Percentiles rank a stretch among this genome's conserved stretches.
Evolutionary conservation across 352 stramenopile genomes (phyloP).

Genomic region (Phytophthora hybrid): DNA sequence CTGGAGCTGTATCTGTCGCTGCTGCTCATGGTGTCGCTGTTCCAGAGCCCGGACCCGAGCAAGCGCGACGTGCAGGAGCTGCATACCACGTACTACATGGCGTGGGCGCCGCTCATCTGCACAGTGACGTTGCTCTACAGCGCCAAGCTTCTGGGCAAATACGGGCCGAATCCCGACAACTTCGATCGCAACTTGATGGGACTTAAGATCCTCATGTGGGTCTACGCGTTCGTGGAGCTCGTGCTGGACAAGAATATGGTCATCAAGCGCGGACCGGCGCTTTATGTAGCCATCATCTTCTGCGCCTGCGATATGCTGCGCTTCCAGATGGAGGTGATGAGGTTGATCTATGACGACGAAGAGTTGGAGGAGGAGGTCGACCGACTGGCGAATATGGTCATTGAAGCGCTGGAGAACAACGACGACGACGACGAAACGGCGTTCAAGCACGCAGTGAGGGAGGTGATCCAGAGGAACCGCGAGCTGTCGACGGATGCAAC

Average conservation of each 20-base stretch:
- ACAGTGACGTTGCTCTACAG: slow-evolving; percentile 49
- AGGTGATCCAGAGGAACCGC: slow-evolving; percentile 41
- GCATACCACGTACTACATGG: slow-evolving; percentile 57
- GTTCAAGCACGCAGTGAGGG: slow-evolving; percentile 47
- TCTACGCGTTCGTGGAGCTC: slow-evolving; percentile 52
- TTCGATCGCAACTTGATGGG: slow-evolving; percentile 60
- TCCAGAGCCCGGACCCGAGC: slow-evolving; percentile 48
- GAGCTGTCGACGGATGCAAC: slow-evolving; percentile 19
- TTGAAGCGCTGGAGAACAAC: slow-evolving; percentile 39
- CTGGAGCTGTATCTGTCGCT: slow-evolving; percentile 67
- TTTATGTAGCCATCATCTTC: slow-evolving; percentile 63
- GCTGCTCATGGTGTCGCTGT: slow-evolving; percentile 62
- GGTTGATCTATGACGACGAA: slow-evolving; percentile 63
- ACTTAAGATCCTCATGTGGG: slow-evolving; percentile 61
- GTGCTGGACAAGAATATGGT: slow-evolving; percentile 62
- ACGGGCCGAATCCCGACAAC: slow-evolving; percentile 50
- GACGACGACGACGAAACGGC: slow-evolving; percentile 41
- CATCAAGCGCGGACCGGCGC: slow-evolving; percentile 57
- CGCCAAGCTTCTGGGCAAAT: slow-evolving; percentile 41
- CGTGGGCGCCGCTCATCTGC: slow-evolving; percentile 56
- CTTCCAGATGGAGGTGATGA: slow-evolving; percentile 62
- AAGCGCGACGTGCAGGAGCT: slow-evolving; percentile 60
- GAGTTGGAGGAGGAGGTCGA: slow-evolving; percentile 57
- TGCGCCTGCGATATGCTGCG: slow-evolving; percentile 60
- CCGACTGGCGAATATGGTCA: slow-evolving; percentile 46